A percentile compares a stretch with the other conserved stretches of the same genome.
Evolutionary conservation across 306 rosid genomes (phyloP).

Genomic region (Cicer arietinum): DNA sequence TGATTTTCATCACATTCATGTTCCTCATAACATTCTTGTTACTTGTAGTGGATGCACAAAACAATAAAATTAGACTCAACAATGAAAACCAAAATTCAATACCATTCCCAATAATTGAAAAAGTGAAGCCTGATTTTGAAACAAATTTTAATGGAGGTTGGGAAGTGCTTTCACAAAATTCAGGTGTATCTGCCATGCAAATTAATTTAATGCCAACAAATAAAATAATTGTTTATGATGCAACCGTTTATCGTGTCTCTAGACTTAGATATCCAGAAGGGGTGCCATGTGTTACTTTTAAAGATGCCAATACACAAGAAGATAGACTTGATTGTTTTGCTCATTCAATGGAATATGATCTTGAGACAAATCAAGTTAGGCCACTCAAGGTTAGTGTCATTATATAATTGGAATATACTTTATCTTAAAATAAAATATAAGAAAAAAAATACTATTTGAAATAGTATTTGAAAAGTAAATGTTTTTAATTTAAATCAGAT

Average conservation of each 20-base stretch:
- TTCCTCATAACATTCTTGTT: conserved; percentile 51
- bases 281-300: conserved; percentile 53
- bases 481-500: too few relatives aligned
- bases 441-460: too few relatives aligned
- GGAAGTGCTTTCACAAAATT: conserved; percentile 46
- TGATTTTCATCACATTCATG: conserved; percentile 47
- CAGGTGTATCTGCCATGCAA: conserved; percentile 87
- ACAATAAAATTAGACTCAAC: not conserved
- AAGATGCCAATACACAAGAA: not conserved
- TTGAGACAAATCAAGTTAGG: conserved; percentile 55
- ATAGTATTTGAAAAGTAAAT: too few relatives aligned
- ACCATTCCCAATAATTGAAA: not conserved
- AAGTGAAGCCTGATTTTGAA: conserved; percentile 33
- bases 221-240: conserved; percentile 63
- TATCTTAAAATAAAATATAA: too few relatives aligned
- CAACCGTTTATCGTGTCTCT: conserved; percentile 59
- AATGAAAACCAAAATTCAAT: not conserved
- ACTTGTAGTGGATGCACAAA: conserved; percentile 36
- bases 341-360: conserved; percentile 69
- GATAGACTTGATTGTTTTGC: conserved; percentile 60
- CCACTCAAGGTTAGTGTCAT: conserved; percentile 66
- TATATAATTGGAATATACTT: not conserved
- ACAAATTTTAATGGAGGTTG: conserved; percentile 49
- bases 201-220: conserved; percentile 70
- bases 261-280: conserved; percentile 53